These are phyloP conservation scores for Anisogramma anomala DNA, from an alignment of 2,329 filamentous ascomycete genomes.

Conservation along the genomic window DNA sequence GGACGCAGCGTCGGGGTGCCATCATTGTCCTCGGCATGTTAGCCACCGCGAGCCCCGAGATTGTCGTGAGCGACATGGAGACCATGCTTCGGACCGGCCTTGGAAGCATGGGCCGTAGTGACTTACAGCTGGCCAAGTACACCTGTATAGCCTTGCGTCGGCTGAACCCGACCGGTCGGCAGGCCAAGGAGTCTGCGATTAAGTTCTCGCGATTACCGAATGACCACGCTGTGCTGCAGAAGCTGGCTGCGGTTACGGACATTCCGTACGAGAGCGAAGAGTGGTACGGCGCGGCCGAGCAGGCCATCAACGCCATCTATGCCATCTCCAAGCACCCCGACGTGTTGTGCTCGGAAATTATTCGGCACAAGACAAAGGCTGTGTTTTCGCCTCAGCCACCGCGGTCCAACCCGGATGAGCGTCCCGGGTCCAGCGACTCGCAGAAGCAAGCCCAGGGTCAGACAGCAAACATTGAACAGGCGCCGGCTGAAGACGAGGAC, in stretches of 20 bases:
- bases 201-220: constrained; percentile 74
- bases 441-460: constrained; percentile 20
- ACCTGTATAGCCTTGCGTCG: constrained; percentile 87
- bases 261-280: constrained; percentile 83
- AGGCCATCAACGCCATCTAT: constrained; percentile 93
- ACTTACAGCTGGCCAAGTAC: constrained; percentile 84
- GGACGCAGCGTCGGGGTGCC: constrained; percentile 76
- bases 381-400: constrained; percentile 49
- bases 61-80: constrained; percentile 91
- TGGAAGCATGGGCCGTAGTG: constrained; percentile 64
- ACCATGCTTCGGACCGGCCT: constrained; percentile 85
- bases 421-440: constrained; percentile 13
- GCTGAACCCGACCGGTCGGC: constrained; percentile 76
- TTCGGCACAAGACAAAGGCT: constrained; percentile 72
- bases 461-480: constrained; percentile 23
- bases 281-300: constrained; percentile 92
- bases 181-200: constrained; percentile 58
- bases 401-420: constrained; percentile 30
- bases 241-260: constrained; percentile 74
- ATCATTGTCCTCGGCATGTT: constrained; percentile 98
- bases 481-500: constrained; percentile 15
- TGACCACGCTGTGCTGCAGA: constrained; percentile 75
- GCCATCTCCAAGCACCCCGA: constrained; percentile 89
- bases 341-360: constrained; percentile 79
- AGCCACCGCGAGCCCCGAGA: constrained; percentile 80